Percentiles rank a stretch among this genome's conserved stretches.
Conservation (phyloP, 2,329 filamentous ascomycete genomes). For the Pestalotiopsis sp. region DNA sequence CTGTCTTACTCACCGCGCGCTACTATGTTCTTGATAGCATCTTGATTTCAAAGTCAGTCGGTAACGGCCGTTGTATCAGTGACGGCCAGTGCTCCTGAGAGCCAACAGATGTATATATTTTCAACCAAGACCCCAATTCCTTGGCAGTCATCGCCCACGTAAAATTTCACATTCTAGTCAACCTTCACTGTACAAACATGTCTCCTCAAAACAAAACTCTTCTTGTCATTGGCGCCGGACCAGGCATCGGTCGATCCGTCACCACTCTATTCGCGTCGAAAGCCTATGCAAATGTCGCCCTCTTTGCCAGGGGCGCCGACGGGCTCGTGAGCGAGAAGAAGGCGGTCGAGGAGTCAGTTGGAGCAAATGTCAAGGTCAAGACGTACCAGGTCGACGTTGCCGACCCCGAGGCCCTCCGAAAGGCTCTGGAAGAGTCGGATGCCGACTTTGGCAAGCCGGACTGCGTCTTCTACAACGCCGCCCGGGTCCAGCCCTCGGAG, state of each 20-base stretch:
- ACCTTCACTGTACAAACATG: neutral
- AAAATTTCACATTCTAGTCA: neutral
- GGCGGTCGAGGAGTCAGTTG: constrained; percentile 33
- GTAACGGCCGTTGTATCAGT: neutral
- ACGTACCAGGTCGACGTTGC: constrained; percentile 47
- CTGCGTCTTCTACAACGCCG: constrained; percentile 56
- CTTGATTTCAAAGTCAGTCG: neutral
- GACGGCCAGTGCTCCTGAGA: neutral
- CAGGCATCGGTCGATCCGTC: constrained; percentile 48
- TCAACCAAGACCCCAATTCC: neutral
- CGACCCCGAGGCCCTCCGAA: constrained; percentile 38
- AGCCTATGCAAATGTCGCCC: constrained; percentile 48
- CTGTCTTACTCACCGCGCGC: too few species aligned
- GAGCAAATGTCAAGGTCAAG: constrained; percentile 36
- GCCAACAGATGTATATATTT: neutral
- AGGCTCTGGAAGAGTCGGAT: constrained; percentile 44
- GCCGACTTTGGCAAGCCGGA: constrained; percentile 44
- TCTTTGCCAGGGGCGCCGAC: constrained; percentile 45
- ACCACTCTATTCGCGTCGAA: constrained; percentile 43
- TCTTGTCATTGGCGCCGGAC: constrained; percentile 48
- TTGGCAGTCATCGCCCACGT: neutral
- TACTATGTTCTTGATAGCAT: neutral
- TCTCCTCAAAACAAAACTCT: constrained; percentile 20
- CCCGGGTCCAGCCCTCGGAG: constrained; percentile 44
- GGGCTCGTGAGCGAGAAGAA: constrained; percentile 41